Base-by-base conservation (phyloP, 2,329 filamentous ascomycete species). In the Chaetomium globosum region DNA sequence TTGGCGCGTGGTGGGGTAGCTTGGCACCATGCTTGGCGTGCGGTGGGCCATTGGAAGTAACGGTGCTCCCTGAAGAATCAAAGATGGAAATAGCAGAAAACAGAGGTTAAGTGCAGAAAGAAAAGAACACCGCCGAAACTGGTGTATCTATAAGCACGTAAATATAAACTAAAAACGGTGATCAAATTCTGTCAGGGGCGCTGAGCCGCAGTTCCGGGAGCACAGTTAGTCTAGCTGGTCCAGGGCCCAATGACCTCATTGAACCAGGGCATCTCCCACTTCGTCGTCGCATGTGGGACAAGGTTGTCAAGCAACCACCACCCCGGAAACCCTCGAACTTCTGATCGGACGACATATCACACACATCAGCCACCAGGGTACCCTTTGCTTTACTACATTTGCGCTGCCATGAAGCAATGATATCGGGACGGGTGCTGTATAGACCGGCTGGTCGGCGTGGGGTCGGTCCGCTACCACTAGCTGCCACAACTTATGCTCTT, bases 401-500 rank as follows among this genome's bases (percentile, higher is more conserved):
- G 43, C 61, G 36, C 13, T 65, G 63, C 65, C 68, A 73, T 71
- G 69, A 71, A 70, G 72, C 73, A 61, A 77, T 77, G 76, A 76
- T 76, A 51, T 65, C 72, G 31, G 68, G 74, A 72, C 72, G 72
- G 23, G 64, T 71, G 56, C 67, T 74, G 58, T 73, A 76, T 68
- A 75, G 77, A 65, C 75, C 73, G 52, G 74, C 75, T 62, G 76
- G 74, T 68, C 70, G 77, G 49, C 72, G 74, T 52, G 70, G 74
- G 55, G 54, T 33, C 23, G 31, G 60, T 26, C 6, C 53, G 16
- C 39, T 59, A 39, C 56, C 43, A 23, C 59, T 69, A 2, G 63
- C 63, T 53, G 31, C 48, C 63, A 65, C 72, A 65, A 66, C 67
- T 69, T 73, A 68, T 66, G 51, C 59, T 63, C 53, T 61, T 48